Evolutionary conservation across 2,329 filamentous ascomycete species (phyloP).

Genomic region (Fusarium algeriense): DNA sequence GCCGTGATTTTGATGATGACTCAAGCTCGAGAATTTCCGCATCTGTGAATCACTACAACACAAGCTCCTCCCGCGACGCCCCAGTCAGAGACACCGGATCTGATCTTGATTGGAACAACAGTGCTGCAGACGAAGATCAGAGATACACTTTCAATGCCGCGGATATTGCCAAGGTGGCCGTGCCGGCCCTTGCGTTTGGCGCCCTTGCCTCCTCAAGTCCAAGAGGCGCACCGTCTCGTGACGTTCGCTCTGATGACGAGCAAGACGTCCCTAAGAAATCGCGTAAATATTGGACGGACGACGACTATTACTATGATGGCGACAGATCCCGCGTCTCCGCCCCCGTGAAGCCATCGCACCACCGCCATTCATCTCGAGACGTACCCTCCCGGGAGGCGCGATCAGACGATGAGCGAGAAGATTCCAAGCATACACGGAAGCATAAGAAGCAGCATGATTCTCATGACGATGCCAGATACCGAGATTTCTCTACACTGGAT

Average conservation of each 20-base stretch:
- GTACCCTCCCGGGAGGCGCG: conserved; percentile 35
- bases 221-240: conserved; percentile 26
- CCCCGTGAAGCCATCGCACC: conserved; percentile 29
- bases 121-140: conserved; percentile 22
- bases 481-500: conserved; percentile 24
- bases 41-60: conserved; percentile 49
- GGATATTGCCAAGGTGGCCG: conserved; percentile 33
- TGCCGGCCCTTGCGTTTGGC: conserved; percentile 38
- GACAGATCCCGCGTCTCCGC: conserved; percentile 34
- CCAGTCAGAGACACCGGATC: conserved; percentile 31
- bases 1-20: conserved; percentile 48
- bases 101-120: conserved; percentile 25
- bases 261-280: conserved; percentile 14
- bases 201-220: conserved; percentile 32
- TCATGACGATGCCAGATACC: conserved; percentile 27
- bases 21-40: conserved; percentile 45
- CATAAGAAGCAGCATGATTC: conserved; percentile 34
- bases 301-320: conserved; percentile 34
- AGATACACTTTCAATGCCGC: conserved; percentile 18
- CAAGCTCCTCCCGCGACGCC: conserved; percentile 33
- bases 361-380: conserved; percentile 34
- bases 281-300: conserved; percentile 29
- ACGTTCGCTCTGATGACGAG: conserved; percentile 36
- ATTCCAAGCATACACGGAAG: conserved; percentile 30
- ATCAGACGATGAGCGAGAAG: conserved; percentile 38